These are phyloP conservation scores for Alternaria triticina DNA, from an alignment of 2,329 filamentous ascomycete species.

Conservation along the genomic window DNA sequence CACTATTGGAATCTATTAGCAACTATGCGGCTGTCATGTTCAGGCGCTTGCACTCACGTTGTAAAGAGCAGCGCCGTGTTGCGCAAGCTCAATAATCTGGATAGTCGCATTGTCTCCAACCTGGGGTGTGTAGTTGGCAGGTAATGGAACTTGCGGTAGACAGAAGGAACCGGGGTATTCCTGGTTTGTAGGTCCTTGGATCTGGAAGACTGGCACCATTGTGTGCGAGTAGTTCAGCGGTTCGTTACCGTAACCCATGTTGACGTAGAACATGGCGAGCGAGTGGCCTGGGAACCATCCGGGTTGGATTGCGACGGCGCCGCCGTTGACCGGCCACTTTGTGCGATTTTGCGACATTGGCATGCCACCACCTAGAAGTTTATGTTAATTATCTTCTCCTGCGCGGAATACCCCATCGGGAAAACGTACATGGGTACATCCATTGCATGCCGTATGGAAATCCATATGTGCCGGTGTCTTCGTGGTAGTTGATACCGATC, in stretches of 20 bases:
- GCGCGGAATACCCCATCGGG: not conserved
- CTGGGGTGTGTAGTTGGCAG: conserved; percentile 71
- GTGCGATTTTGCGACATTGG: conserved; percentile 80
- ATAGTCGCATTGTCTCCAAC: conserved; percentile 90
- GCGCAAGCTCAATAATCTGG: conserved; percentile 81
- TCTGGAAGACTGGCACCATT: conserved; percentile 81
- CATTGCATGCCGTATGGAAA: conserved; percentile 94
- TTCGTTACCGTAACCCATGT: conserved; percentile 82
- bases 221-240: conserved; percentile 86
- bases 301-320: conserved; percentile 87
- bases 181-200: conserved; percentile 79
- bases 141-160: conserved; percentile 85
- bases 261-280: conserved; percentile 85
- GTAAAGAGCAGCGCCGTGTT: conserved; percentile 83
- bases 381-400: conserved; percentile 13
- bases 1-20: conserved; percentile 64
- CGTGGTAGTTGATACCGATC: conserved; percentile 55
- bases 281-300: conserved; percentile 94
- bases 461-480: conserved; percentile 55
- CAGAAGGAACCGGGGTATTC: conserved; percentile 91
- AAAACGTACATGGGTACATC: conserved; percentile 87
- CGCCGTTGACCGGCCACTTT: conserved; percentile 86
- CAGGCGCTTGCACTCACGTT: conserved; percentile 63
- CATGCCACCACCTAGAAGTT: conserved; percentile 77
- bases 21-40: not conserved